phyloP scores from a whole-genome alignment of 169 alveolate species.

The Neospora caninum region DNA sequence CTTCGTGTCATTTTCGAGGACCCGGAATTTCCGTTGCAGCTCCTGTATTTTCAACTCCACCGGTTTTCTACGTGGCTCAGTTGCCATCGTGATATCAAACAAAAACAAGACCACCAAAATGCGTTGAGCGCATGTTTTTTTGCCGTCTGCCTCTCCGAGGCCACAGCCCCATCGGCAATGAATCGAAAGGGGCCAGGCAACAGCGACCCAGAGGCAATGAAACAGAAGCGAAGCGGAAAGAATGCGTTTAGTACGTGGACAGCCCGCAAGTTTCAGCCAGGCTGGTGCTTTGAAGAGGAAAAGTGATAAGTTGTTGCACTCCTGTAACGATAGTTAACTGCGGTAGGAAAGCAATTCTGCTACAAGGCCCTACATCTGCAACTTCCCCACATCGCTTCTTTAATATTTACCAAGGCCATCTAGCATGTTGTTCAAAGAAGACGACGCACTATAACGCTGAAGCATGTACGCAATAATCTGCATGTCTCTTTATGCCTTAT shows the following conservation, averaged over 20 bases:
- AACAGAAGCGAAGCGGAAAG: not conserved
- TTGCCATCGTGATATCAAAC: conserved; percentile 3
- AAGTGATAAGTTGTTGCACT: not conserved
- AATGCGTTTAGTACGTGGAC: not conserved
- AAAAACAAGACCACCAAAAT: not conserved
- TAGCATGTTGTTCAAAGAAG: not conserved
- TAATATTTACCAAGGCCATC: not conserved
- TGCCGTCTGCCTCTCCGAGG: not conserved
- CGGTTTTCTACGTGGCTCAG: conserved; percentile 4
- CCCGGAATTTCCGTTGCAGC: conserved; percentile 50
- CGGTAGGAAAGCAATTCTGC: not conserved
- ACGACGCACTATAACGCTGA: not conserved
- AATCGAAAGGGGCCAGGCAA: not conserved
- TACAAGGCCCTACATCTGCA: conserved; percentile 6
- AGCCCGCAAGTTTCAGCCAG: not conserved
- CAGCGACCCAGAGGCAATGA: not conserved
- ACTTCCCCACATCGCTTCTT: conserved; percentile 34
- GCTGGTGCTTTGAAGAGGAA: not conserved
- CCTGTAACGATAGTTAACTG: not conserved
- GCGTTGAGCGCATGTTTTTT: not conserved
- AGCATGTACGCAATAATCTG: not conserved
- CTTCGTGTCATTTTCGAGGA: conserved; percentile 39
- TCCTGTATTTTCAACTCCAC: conserved; percentile 41
- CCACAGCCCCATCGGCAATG: conserved; percentile 27
- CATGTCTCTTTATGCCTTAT: not conserved